A percentile compares a stretch with the other conserved stretches of the same genome.
phyloP scores from a whole-genome alignment of 208 protist species.

The Plasmodiophora brassicae region DNA sequence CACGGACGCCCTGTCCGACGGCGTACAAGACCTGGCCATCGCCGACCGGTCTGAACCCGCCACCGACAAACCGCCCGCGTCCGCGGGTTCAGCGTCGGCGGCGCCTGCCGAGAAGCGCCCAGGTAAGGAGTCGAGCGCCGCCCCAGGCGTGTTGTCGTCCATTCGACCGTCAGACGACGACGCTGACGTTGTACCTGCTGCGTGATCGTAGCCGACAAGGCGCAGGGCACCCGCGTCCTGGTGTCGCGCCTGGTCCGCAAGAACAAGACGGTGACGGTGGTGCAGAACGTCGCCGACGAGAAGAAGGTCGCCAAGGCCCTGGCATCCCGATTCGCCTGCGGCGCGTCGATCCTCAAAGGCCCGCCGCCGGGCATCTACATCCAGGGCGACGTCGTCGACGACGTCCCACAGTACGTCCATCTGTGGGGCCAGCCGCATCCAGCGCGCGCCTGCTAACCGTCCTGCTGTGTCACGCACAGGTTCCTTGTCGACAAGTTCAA shows the following conservation, averaged over 20 bases:
- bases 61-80: too few species aligned
- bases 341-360: background rate
- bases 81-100: too few species aligned
- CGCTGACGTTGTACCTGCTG: too few species aligned
- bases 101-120: too few species aligned
- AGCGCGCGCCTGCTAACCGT: background rate
- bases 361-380: constrained; percentile 1
- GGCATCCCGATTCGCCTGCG: background rate
- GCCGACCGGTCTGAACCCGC: too few species aligned
- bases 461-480: background rate
- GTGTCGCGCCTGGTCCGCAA: background rate
- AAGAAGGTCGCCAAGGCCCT: constrained; percentile 26
- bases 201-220: too few species aligned
- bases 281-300: constrained; percentile 1
- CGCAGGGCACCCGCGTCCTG: too few species aligned
- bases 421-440: too few species aligned
- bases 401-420: background rate
- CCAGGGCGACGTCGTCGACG: constrained; percentile 6
- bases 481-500: constrained; percentile 4
- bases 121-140: too few species aligned
- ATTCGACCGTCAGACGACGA: too few species aligned
- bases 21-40: too few species aligned
- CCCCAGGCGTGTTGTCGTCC: too few species aligned
- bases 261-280: constrained; percentile 11
- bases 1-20: background rate